These are phyloP conservation scores for Hypoxylon sp. DNA, from an alignment of 2,329 filamentous ascomycete genomes.

Conservation along the genomic window DNA sequence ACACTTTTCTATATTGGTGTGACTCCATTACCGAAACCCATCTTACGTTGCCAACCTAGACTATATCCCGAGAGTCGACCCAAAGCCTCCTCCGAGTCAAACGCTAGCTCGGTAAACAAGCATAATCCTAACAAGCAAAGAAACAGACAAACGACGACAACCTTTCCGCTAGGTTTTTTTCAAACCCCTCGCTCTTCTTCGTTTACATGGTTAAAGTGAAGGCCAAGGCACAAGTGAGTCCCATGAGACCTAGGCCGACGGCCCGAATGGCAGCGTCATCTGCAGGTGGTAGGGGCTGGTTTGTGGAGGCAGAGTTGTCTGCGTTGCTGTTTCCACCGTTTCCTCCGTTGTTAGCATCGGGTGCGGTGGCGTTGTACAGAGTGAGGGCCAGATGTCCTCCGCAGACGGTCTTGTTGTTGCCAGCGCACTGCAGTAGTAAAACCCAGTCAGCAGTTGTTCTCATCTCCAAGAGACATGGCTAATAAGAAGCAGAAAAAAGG, in stretches of 20 bases:
- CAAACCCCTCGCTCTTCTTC: too few relatives aligned
- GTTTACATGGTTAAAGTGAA: too few relatives aligned
- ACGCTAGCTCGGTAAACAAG: neutral
- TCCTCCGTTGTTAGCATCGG: neutral
- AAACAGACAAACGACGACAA: neutral
- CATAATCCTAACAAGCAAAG: neutral
- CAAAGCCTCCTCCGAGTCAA: too few relatives aligned
- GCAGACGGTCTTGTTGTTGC: conserved; percentile 60
- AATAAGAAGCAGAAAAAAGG: neutral
- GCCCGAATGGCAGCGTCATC: conserved; percentile 15
- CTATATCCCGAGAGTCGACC: too few relatives aligned
- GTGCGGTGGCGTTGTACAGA: conserved; percentile 49
- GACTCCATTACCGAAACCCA: too few relatives aligned
- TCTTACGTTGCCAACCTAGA: too few relatives aligned
- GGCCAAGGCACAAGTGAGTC: conserved; percentile 15
- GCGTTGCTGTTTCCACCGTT: neutral
- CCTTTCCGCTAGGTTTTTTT: neutral
- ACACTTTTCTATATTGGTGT: too few relatives aligned
- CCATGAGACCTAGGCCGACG: conserved; percentile 18
- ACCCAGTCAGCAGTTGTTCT: neutral
- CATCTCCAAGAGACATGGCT: neutral
- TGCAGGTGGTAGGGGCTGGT: too few relatives aligned
- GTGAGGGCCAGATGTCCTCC: conserved; percentile 61
- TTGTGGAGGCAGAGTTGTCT: too few relatives aligned
- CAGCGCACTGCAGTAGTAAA: conserved; percentile 55